Evolutionary conservation across 2,329 filamentous ascomycete genomes (phyloP), one percentile per base, ranked within the genome.

Genomic region (Aspergillus pseudoglaucus): DNA sequence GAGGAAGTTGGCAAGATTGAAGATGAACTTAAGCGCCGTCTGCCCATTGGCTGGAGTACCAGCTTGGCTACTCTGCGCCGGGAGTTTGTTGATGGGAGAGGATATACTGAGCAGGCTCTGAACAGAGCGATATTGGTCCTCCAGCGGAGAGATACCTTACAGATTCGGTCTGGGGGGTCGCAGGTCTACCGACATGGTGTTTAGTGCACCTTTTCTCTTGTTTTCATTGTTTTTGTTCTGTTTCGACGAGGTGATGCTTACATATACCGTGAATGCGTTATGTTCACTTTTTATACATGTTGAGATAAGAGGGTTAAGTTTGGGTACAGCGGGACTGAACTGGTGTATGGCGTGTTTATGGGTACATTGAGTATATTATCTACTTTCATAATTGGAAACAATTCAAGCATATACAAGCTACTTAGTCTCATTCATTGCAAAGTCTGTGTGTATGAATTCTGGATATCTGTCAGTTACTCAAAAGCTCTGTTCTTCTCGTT

Each of bases 41-140:
- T 98, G 59, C 90, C 93, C 1, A 93, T 98, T 57, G 93, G 93
- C 17, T 98, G 91, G 88, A 93, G 87, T 62, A 95, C 91, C 1
- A 95, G 87, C 61, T 70, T 97, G 49, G 87, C 88, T 0, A 95
- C 88, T 1, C 71, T 98, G 55, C 82, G 87, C 53, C 80, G 88
- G 41, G 93, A 98, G 67, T 90, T 98, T 76, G 89, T 95, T 4
- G 90, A 95, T 61, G 85, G 86, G 12, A 89, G 90, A 67, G 89
- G 89, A 0, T 97, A 91, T 69, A 89, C 82, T 53, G 93, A 97
- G 69, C 85, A 89, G 64, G 84, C 84, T 14, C 76, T 98, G 25
- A 90, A 90, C 56, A 76, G 91, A 58, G 88, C 91, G 0, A 67
- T 98, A 58, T 83, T 91, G 73, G 81, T 97, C 14, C 71, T 98